A percentile compares a stretch with the other conserved stretches of the same genome.
Conservation (phyloP, 1,284 basidiomycete genomes). For the Cryptococcus hybrid region DNA sequence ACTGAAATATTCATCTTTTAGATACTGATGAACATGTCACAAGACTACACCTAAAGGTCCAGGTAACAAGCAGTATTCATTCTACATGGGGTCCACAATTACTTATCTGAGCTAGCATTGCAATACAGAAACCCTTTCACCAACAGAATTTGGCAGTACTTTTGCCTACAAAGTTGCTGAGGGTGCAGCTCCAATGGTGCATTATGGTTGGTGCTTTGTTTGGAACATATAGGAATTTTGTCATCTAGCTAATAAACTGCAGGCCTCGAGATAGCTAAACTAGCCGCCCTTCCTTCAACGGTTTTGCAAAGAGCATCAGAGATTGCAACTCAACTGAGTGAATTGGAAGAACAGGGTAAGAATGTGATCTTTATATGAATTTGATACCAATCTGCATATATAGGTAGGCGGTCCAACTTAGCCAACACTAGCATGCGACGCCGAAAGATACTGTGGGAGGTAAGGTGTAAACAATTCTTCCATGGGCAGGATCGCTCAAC, state of each 20-base stretch:
- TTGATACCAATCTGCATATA: not conserved
- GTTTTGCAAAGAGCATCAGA: conserved; percentile 63
- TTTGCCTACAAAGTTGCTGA: conserved; percentile 68
- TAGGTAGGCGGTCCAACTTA: conserved; percentile 6
- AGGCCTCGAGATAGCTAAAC: conserved; percentile 72
- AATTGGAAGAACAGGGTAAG: conserved; percentile 58
- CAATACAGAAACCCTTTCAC: conserved; percentile 26
- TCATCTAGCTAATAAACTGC: conserved; percentile 47
- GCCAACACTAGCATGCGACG: conserved; percentile 9
- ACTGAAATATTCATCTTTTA: not conserved
- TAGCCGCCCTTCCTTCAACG: conserved; percentile 73
- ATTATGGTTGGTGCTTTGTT: conserved; percentile 33
- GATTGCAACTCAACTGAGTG: conserved; percentile 62
- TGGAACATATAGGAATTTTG: conserved; percentile 36
- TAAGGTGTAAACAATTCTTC: conserved; percentile 1
- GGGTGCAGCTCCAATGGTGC: conserved; percentile 35
- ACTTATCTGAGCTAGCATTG: too few relatives aligned
- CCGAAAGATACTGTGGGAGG: conserved; percentile 18
- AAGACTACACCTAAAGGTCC: conserved; percentile 77
- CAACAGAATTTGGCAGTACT: conserved; percentile 61
- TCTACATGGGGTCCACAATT: too few relatives aligned
- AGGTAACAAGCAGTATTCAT: conserved; percentile 53
- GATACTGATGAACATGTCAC: not conserved
- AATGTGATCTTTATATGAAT: too few relatives aligned
- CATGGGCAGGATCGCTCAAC: not conserved